A percentile compares a stretch with the other conserved stretches of the same genome.
These are phyloP conservation scores for Penicillium pancosmium DNA, from an alignment of 495 filamentous ascomycete species.

Conservation along the genomic window DNA sequence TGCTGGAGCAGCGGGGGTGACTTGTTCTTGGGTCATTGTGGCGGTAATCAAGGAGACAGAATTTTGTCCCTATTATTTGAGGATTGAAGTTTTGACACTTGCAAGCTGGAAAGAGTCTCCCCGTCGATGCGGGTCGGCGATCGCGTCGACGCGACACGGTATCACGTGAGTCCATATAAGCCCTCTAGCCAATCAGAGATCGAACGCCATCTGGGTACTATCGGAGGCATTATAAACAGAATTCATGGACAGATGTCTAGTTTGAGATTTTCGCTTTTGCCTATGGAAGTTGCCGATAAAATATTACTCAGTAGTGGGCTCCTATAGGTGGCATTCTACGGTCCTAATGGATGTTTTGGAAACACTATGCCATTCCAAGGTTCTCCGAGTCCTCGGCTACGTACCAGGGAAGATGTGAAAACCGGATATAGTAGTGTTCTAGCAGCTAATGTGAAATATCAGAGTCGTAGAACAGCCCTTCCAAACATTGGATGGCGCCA, in stretches of 20 bases:
- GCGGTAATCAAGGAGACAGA: slow-evolving; percentile 12
- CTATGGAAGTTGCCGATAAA: too few relatives aligned
- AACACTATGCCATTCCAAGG: too few relatives aligned
- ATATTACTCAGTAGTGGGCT: too few relatives aligned
- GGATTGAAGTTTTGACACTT: background rate
- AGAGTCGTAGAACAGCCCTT: background rate
- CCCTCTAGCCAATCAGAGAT: background rate
- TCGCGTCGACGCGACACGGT: slow-evolving; percentile 28
- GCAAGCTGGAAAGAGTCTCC: background rate
- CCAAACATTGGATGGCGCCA: too few relatives aligned
- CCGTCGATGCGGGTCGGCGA: background rate
- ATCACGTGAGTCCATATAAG: slow-evolving; percentile 16
- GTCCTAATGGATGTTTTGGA: too few relatives aligned
- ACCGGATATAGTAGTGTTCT: too few relatives aligned
- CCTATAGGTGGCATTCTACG: too few relatives aligned
- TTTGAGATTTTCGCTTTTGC: too few relatives aligned
- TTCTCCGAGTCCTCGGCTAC: too few relatives aligned
- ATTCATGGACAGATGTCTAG: too few relatives aligned
- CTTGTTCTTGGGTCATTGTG: slow-evolving; percentile 32
- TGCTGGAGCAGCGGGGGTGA: slow-evolving; percentile 13
- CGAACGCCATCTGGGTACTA: background rate
- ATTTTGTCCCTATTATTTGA: background rate
- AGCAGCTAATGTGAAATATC: background rate
- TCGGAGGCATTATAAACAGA: too few relatives aligned
- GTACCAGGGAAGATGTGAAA: too few relatives aligned